Conservation (phyloP, 805 yeast genomes). For the Blastobotrys attinorum region DNA sequence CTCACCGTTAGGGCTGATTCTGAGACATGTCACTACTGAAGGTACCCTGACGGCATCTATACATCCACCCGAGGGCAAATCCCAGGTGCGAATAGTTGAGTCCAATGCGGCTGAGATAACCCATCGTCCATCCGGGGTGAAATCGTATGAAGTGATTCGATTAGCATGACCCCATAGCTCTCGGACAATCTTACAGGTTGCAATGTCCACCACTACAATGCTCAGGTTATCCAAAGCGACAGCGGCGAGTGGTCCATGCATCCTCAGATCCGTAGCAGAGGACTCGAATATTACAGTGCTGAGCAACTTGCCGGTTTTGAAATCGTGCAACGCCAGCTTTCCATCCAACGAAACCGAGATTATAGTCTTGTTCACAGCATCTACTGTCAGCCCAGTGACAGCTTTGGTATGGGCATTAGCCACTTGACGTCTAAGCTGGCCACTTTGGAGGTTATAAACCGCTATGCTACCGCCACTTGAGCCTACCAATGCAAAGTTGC, state of each 20-base stretch:
- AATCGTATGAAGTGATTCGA: constrained; percentile 79
- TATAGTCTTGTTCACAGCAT: constrained; percentile 84
- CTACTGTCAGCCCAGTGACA: constrained; percentile 83
- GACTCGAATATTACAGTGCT: constrained; percentile 63
- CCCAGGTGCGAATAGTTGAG: constrained; percentile 91
- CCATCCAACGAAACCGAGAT: constrained; percentile 89
- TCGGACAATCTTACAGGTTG: constrained; percentile 77
- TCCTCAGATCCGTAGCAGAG: constrained; percentile 69
- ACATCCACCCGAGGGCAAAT: constrained; percentile 92
- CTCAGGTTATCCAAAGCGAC: constrained; percentile 80
- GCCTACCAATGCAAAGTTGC: constrained; percentile 90
- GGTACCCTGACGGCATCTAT: constrained; percentile 82
- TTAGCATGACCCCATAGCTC: constrained; percentile 84
- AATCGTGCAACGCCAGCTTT: constrained; percentile 76
- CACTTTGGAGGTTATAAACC: constrained; percentile 86
- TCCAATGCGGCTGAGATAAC: constrained; percentile 76
- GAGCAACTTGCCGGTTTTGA: constrained; percentile 57
- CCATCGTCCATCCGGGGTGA: constrained; percentile 96
- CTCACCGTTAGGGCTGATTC: constrained; percentile 83
- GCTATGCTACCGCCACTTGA: constrained; percentile 80
- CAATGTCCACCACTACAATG: constrained; percentile 72
- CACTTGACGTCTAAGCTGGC: constrained; percentile 64
- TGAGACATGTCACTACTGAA: constrained; percentile 70
- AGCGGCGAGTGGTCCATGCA: constrained; percentile 78
- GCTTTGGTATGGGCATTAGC: constrained; percentile 51